Conservation (phyloP, 75 land plant genomes). For the Pinus albicaulis region DNA sequence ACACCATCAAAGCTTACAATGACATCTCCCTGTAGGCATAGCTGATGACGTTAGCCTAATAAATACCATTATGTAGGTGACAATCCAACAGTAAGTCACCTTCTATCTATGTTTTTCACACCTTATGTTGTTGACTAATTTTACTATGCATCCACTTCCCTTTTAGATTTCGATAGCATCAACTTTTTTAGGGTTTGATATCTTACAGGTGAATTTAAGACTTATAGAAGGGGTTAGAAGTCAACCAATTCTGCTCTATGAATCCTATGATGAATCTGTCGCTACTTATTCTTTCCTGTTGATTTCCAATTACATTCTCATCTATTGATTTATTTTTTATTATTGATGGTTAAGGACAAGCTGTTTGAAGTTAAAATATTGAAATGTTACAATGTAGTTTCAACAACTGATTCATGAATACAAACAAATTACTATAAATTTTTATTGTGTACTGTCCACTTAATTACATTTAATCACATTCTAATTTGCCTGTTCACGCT, state of each 20-base stretch:
- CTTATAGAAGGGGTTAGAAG: neutral
- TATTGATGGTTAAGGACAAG: too few species aligned
- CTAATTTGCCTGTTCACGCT: too few species aligned
- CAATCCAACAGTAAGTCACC: neutral
- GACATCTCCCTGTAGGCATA: slow-evolving; percentile 78
- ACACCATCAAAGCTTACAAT: slow-evolving; percentile 91
- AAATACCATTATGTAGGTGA: neutral
- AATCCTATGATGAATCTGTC: neutral
- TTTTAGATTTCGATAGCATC: neutral
- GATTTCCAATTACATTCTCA: too few species aligned
- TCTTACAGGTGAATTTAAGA: neutral
- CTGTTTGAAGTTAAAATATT: too few species aligned
- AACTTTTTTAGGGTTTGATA: neutral
- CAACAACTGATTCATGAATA: too few species aligned
- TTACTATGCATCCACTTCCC: neutral
- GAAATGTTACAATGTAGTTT: too few species aligned
- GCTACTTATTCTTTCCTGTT: too few species aligned
- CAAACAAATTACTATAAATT: too few species aligned
- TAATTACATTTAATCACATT: too few species aligned
- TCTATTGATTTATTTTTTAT: too few species aligned
- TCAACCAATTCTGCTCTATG: neutral
- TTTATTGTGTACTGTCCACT: too few species aligned
- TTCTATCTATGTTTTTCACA: neutral
- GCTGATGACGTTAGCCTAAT: too few species aligned
- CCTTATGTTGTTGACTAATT: neutral